Evolutionary conservation across 2,329 filamentous ascomycete species (phyloP), one percentile per base, ranked within the genome.

Genomic region (Nannizzia gypsea): DNA sequence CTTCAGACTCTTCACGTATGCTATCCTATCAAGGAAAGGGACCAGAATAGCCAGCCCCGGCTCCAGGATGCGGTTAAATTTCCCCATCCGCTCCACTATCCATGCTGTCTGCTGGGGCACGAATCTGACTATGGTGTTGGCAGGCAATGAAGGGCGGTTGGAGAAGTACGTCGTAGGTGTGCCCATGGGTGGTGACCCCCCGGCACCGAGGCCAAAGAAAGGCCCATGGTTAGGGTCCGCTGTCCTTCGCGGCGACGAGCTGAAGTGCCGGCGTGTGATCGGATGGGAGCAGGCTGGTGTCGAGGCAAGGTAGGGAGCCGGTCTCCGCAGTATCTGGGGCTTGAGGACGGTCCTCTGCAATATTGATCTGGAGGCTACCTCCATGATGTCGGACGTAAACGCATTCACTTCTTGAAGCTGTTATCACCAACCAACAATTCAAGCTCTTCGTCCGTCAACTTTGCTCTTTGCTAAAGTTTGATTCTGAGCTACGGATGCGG

Each of bases 61-160:
- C 68, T 96, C 84, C 57, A 99, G 79, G 69, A 99, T 96, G 62
- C 91, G 83, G 76, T 89, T 87, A 78, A 96, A 99, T 76, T 91
- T 93, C 69, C 93, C 93, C 93, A 99, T 99, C 71, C 93, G 91
- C 82, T 99, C 93, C 60, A 99, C 93, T 62, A 99, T 92, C 93
- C 93, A 99, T 73, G 93, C 93, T 67, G 92, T 97, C 79, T 99
- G 93, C 76, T 99, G 93, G n/a, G 93, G 93, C 46, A 99, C 93
- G 75, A 97, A 99, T 62, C 92, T 89, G 68, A 99, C 80, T 64
- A 99, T 80, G 3, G 93, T 99, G 76, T 99, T 99, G 66, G 91
- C 89, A 28, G 93, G 93, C 58, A 96, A 80, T 22, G 79, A 74
- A 50, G 78, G 76, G 52, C 79, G 76, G 71, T 88, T 86, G 52